Conservation (phyloP, 2,329 filamentous ascomycete genomes). For the Venturia effusa region DNA sequence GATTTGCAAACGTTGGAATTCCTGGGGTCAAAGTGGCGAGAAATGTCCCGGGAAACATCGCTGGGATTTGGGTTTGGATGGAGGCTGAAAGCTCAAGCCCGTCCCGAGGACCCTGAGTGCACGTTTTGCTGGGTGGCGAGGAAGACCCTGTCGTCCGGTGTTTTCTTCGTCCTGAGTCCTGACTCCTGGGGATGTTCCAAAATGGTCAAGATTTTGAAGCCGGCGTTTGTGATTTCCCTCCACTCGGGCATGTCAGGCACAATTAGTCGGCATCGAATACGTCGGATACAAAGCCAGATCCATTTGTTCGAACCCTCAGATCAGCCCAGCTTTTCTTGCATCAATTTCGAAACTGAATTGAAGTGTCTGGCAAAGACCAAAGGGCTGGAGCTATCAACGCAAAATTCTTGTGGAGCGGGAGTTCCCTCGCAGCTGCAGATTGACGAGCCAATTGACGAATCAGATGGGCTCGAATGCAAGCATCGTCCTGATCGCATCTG, state of each 20-base stretch:
- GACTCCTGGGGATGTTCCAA: neutral
- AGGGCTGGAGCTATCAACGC: neutral
- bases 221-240: neutral
- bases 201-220: neutral
- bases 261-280: no score
- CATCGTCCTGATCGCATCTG: neutral
- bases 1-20: no score
- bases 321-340: neutral
- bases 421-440: neutral
- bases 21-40: no score
- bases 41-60: no score
- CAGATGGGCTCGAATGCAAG: neutral
- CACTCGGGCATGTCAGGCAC: neutral
- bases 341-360: neutral
- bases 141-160: neutral
- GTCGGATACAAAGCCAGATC: no score
- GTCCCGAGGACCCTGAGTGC: neutral
- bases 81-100: no score
- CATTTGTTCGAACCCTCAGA: neutral
- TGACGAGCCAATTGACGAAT: neutral
- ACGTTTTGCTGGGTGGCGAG: neutral
- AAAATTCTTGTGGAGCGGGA: neutral
- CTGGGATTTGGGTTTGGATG: no score
- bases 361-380: no score
- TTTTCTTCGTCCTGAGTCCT: neutral